A percentile compares a stretch with the other conserved stretches of the same genome.
Evolutionary conservation across 768 basidiomycete species (phyloP).

Genomic region (Agrocybe pediades): DNA sequence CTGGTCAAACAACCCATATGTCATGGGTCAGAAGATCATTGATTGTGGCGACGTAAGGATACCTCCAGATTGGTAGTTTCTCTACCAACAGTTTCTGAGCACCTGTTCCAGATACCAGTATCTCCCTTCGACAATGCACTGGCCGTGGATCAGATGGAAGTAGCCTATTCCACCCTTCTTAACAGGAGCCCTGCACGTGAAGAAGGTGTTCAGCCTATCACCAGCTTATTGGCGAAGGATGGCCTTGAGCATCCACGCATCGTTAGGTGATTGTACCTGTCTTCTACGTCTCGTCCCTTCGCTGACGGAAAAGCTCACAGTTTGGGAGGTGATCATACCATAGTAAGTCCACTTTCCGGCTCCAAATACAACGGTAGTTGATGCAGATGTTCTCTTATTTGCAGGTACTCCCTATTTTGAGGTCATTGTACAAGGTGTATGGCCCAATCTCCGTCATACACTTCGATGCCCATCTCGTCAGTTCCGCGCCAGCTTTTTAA

Average conservation of each 20-base stretch:
- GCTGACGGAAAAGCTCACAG: slow-evolving; percentile 31
- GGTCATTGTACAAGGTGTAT: slow-evolving; percentile 76
- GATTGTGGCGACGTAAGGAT: slow-evolving; percentile 83
- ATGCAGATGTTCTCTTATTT: slow-evolving; percentile 41
- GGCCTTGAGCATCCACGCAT: slow-evolving; percentile 73
- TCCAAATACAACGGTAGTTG: slow-evolving; percentile 42
- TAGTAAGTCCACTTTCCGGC: slow-evolving; percentile 42
- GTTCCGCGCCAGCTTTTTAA: neutral
- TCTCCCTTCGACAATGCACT: slow-evolving; percentile 81
- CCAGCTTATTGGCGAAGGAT: slow-evolving; percentile 49
- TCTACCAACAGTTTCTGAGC: neutral
- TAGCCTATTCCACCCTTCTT: slow-evolving; percentile 79
- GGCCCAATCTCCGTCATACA: slow-evolving; percentile 85
- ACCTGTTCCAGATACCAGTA: slow-evolving; percentile 60
- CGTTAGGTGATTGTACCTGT: slow-evolving; percentile 44
- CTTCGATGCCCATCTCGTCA: slow-evolving; percentile 66
- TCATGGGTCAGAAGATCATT: slow-evolving; percentile 55
- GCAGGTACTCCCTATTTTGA: slow-evolving; percentile 79
- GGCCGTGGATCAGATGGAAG: slow-evolving; percentile 85
- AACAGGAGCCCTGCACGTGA: slow-evolving; percentile 48
- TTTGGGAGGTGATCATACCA: slow-evolving; percentile 88
- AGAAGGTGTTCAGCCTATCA: slow-evolving; percentile 38
- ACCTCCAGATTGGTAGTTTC: neutral
- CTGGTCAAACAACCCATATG: slow-evolving; percentile 74
- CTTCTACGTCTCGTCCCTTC: neutral